Base-by-base conservation (phyloP, 2,329 filamentous ascomycete genomes). In the Apiospora arundinis region DNA sequence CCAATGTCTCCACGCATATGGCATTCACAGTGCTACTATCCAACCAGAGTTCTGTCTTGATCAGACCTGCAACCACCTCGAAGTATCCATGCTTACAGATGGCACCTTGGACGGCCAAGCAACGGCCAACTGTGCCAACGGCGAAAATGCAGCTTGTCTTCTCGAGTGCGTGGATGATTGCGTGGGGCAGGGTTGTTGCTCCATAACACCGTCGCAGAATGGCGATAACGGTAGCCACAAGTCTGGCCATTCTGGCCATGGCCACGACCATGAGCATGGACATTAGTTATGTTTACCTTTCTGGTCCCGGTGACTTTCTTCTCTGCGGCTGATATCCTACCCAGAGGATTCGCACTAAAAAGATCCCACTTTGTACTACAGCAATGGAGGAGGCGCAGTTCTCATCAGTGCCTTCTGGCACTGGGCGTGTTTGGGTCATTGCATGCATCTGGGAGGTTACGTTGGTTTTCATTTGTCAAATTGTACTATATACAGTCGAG, bases 1-100 rank as follows among this genome's bases (percentile, higher is more conserved):
- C 67, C 92, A 92, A 78, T 99, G 96, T 78, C 90, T 99, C 3
- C 96, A 99, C 81, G 95, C 91, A 46, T 98, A 97, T 77, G 95
- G 96, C 70, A 98, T 99, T 75, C 96, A 99, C 84, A 97, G 93
- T 48, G 95, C 95, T 46, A 99, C 96, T 16, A 98, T 99, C 76
- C 96, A 99, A 82, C 96, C 96, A 7, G 96, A 99, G 81, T 99
- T 92, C 76, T 91, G 89, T 74, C 81, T 89, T 37, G 89, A 89
- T 74, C 78, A 83, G 52, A 80, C 82, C 69, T 86, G 85, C 74
- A 79, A 77, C 70, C 82, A 83, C 49, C 75, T 52, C 11, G 67
- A 52, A 21, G 67, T 18, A 25, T 63, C 56, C 21, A 52, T 52
- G 67, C 25, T 18, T 18, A 18, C 44, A 25, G 69, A 72, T 23